These are phyloP conservation scores for Glebionis coronaria DNA, from an alignment of 129 eudicot species.

Conservation along the genomic window DNA sequence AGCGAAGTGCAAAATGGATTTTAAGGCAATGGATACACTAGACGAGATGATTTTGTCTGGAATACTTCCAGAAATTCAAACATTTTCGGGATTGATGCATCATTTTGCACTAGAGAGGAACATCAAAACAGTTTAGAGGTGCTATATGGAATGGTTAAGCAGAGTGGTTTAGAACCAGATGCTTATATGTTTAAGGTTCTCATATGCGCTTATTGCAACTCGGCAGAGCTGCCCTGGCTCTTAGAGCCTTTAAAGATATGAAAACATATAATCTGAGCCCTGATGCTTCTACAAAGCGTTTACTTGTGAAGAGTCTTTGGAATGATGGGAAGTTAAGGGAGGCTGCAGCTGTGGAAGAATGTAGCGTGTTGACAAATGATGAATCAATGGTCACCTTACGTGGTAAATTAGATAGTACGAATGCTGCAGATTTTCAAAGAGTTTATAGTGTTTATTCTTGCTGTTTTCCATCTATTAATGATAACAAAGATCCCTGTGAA, in stretches of 20 bases:
- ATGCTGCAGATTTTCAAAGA: background rate
- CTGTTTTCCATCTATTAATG: slow-evolving; percentile 28
- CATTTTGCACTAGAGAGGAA: slow-evolving; percentile 68
- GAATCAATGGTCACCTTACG: slow-evolving; percentile 33
- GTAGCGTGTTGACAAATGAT: slow-evolving; percentile 33
- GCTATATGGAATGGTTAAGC: slow-evolving; percentile 71
- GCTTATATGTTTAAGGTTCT: slow-evolving; percentile 63
- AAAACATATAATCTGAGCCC: slow-evolving; percentile 44
- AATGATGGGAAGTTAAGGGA: slow-evolving; percentile 81
- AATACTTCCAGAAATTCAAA: slow-evolving; percentile 64
- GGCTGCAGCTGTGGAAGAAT: slow-evolving; percentile 84
- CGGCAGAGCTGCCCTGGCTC: slow-evolving; percentile 61
- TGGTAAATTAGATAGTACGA: no score
- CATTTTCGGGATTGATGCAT: slow-evolving; percentile 74
- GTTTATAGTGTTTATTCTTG: slow-evolving; percentile 42
- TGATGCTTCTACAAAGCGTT: slow-evolving; percentile 60
- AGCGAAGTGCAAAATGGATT: slow-evolving; percentile 69
- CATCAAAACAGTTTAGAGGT: slow-evolving; percentile 62
- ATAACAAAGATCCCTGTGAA: slow-evolving; percentile 20
- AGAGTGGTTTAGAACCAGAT: slow-evolving; percentile 68
- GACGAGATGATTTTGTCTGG: slow-evolving; percentile 72
- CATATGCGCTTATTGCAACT: slow-evolving; percentile 66
- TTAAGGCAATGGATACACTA: slow-evolving; percentile 47
- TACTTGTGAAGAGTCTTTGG: slow-evolving; percentile 86
- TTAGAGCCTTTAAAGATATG: slow-evolving; percentile 80